Base-by-base conservation (phyloP, 2,329 filamentous ascomycete genomes). In the Tolypocladium album region DNA sequence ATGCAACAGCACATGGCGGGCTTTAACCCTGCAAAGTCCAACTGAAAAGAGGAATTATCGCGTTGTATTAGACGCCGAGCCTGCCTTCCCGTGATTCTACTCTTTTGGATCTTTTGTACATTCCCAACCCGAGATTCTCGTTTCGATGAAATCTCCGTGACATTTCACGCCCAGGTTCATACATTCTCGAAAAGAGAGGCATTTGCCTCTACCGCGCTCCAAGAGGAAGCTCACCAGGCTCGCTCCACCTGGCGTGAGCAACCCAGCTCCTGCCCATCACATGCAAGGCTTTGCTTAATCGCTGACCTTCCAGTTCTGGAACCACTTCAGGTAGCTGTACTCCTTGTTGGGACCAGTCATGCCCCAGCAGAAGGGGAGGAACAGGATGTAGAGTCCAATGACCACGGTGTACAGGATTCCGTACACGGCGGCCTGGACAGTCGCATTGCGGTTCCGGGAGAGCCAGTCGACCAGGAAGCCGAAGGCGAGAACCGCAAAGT, bases 241-340 rank as follows among this genome's bases (percentile, higher is more conserved):
- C 31, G 27, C 50, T 11, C 31, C n/a, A 36, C 12, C 50, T 12
- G 3, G 20, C 20, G 50, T 55, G 50, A 38, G 50, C 31, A 36
- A 55, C 31, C 50, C 31, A 38, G 36, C 45, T 40, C 43, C 31
- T 27, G 39, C 22, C 34, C 55, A 9, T 45, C 62, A 61, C 50
- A 55, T 57, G 55, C n/a, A 20, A 58, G 24, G 53, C 50, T 22
- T 15, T 36, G n/a, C 43, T 71, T 71, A 75, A 62, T 94, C 90
- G 53, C 87, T 85, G 68, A 96, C 88, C 70, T 85, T 88, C 93
- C 93, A 99, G 65, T 78, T 85, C 65, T 87, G 83, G 67, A 97
- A 89, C 94, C 94, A 99, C 80, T 91, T 96, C 78, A 99, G 80
- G 78, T 97, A 92, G 67, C 80, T 83, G 83, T 93, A 99, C 72